Evolutionary conservation across 352 stramenopile genomes (phyloP), one percentile per base, ranked within the genome.

Genomic region (Phytophthora podocarpi): DNA sequence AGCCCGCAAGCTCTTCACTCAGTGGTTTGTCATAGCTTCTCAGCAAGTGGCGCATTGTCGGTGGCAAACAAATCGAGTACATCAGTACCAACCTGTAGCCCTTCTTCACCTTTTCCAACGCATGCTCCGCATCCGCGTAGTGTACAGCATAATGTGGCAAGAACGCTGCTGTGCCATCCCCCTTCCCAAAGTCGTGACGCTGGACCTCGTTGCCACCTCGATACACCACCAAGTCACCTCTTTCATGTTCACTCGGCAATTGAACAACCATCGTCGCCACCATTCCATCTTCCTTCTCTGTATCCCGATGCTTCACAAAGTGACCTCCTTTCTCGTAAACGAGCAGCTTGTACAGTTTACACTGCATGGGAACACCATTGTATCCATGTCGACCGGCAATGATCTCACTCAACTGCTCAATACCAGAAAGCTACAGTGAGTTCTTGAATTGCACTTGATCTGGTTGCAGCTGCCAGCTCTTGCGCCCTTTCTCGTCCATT

Each of bases 281-380:
- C 76, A 83, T 85, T 16, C 74, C 69, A 10, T 64, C 59, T 49
- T 89, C 57, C 34, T 85, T 86, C 64, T 88, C 78, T 13, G 67
- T 87, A 50, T 87, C 76, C 35, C 72, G 70, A 35, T 88, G 75
- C 18, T 64, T 70, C 2, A 58, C 30, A 52, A 79, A 84, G 41
- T 80, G 75, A 45, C 67, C 67, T 26, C 59, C 69, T 35, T 66
- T 6, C n/a, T 67, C 76, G 21, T 85, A 86, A 16, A 86, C 46
- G 12, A 86, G 52, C 48, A 88, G n/a, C 65, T 88, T 85, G 67
- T 85, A 80, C 51, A 62, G 48, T 7, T 40, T 20, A 21, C 65
- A 67, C n/a, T 59, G 55, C 28, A 72, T 37, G 0, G 35, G 40
- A 11, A 59, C 13, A 6, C 20, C 59, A 9, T 59, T 50, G 20